Base-by-base conservation (phyloP, 2,329 filamentous ascomycete genomes). In the Tolypocladium paradoxum region DNA sequence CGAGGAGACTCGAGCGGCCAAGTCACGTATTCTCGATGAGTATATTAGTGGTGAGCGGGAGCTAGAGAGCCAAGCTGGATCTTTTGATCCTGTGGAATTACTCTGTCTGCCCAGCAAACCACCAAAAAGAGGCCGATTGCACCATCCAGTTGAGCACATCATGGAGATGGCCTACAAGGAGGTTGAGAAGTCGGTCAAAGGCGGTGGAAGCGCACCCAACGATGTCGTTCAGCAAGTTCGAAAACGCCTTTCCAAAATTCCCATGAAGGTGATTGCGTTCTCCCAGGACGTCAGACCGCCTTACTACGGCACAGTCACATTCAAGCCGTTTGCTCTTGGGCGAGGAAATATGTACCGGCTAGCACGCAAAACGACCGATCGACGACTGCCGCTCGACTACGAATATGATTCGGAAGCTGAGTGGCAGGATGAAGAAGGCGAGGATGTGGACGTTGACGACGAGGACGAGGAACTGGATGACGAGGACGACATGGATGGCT, bases 331-430 rank as follows among this genome's bases (percentile, higher is more conserved):
- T 56, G 74, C 64, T 49, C 68, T 70, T 45, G 75, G 70, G 1
- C 60, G 60, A 18, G 64, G 74, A 1, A 76, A 78, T 33, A 73
- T 84, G 56, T 63, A 64, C 4, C 73, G 68, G 48, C 65, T 83
- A 7, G 78, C 80, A 55, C 65, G 80, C 62, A 71, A 81, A 65
- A 73, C 88, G 56, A 60, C 75, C 62, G 66, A 73, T 59, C 67
- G 77, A 56, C 70, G 74, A n/a, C 70, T 90, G 1, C 79, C 84
- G 6, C 76, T 87, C 4, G 77, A 89, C 60, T 95, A 95, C 65
- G 88, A 90, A 58, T 90, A 92, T 64, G 88, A 93, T 63, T 92
- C 88, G 3, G 88, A 95, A 66, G 87, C 82, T 6, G 89, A 93
- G 65, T 95, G 88, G 88, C 85, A 90, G 63, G 88, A 90, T 54